Conservation (phyloP, 2,329 filamentous ascomycete genomes). For the Sarocladium brachiariae region DNA sequence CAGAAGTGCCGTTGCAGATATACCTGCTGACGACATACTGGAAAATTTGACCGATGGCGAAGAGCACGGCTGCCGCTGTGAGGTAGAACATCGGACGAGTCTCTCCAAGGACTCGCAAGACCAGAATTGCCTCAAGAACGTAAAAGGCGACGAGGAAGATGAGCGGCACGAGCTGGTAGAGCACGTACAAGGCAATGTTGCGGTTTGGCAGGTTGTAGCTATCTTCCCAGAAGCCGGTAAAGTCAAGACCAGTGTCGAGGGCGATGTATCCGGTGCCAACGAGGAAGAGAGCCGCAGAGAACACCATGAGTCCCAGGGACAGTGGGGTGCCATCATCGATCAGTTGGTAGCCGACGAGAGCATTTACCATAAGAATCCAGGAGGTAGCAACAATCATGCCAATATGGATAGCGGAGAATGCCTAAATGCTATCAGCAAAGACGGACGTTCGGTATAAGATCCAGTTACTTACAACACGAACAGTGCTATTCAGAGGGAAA, state of each 20-base stretch:
- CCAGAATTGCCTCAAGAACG: conserved; percentile 74
- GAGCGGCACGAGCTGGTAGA: conserved; percentile 86
- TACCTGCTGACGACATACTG: conserved; percentile 89
- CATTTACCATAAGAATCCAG: conserved; percentile 90
- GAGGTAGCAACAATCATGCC: conserved; percentile 80
- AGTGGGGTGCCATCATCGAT: conserved; percentile 87
- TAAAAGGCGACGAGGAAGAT: conserved; percentile 87
- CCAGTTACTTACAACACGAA: conserved; percentile 61
- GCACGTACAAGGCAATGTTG: conserved; percentile 82
- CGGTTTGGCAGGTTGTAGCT: conserved; percentile 55
- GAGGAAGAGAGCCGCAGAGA: conserved; percentile 66
- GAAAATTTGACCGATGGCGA: conserved; percentile 91
- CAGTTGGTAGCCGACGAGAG: conserved; percentile 85
- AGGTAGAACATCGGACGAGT: conserved; percentile 90
- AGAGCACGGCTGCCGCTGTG: conserved; percentile 64
- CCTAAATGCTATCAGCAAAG: conserved; percentile 40
- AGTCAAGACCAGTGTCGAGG: conserved; percentile 83
- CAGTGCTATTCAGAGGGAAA: conserved; percentile 66
- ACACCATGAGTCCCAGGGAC: conserved; percentile 68
- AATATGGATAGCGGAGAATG: conserved; percentile 84
- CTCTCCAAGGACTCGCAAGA: conserved; percentile 81
- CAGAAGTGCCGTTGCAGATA: conserved; percentile 75
- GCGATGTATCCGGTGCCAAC: conserved; percentile 93
- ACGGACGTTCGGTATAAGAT: background rate
- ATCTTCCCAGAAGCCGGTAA: conserved; percentile 70